Evolutionary conservation across 1,284 basidiomycete species (phyloP).

Genomic region (Takashimella tepidaria): DNA sequence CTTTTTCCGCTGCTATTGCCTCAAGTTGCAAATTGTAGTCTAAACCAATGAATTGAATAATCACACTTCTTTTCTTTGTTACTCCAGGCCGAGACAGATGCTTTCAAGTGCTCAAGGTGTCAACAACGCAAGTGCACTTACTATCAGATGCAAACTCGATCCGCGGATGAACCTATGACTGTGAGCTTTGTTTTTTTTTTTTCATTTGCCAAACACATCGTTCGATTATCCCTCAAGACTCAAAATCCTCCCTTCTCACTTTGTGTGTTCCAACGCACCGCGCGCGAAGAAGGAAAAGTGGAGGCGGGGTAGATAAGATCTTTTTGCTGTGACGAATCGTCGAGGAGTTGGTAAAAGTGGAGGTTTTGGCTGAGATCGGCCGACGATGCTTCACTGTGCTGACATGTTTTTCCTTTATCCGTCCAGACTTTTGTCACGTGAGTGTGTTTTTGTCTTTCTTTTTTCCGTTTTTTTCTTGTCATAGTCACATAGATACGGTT

Average conservation of each 20-base stretch:
- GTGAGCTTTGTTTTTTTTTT: constrained; percentile 57
- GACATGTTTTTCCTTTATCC: constrained; percentile 3
- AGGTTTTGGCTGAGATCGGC: too few species aligned
- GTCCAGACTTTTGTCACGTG: constrained; percentile 60
- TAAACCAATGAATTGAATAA: too few species aligned
- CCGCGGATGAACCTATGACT: constrained; percentile 96
- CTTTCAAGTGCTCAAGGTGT: constrained; percentile 95
- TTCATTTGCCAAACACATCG: too few species aligned
- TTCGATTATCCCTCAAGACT: too few species aligned
- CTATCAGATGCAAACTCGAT: constrained; percentile 89
- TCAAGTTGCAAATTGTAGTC: background rate
- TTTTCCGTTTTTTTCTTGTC: constrained; percentile 58
- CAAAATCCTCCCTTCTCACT: too few species aligned
- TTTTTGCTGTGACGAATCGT: too few species aligned
- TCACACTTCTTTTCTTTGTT: too few species aligned
- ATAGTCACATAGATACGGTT: constrained; percentile 50
- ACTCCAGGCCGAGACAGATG: constrained; percentile 88
- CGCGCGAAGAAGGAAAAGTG: background rate
- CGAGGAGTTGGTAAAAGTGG: background rate
- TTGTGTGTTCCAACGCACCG: too few species aligned
- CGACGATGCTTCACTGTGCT: constrained; percentile 4
- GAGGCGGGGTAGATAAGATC: too few species aligned
- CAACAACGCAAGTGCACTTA: constrained; percentile 87
- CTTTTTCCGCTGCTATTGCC: background rate
- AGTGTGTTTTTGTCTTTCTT: constrained; percentile 34